Conservation (phyloP, 2,329 filamentous ascomycete species). For the Didymella keratinophila region DNA sequence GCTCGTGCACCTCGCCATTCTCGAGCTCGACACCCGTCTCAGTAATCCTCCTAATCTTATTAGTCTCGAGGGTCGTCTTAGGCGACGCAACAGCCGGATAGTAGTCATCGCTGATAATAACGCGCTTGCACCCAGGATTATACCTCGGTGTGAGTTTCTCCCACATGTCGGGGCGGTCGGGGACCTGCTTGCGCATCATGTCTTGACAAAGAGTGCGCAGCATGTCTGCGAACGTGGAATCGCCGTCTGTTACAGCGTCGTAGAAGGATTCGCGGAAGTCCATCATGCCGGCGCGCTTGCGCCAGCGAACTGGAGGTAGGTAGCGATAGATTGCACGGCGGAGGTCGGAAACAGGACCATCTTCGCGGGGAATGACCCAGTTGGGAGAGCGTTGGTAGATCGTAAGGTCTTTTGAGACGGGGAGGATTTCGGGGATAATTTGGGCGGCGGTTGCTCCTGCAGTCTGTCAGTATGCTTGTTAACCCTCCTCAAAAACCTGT, state of each 20-base stretch:
- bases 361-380: constrained; percentile 64
- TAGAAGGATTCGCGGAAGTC: constrained; percentile 61
- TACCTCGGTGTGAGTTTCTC: constrained; percentile 63
- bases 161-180: constrained; percentile 60
- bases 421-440: constrained; percentile 65
- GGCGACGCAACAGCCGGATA: constrained; percentile 58
- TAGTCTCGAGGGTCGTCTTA: constrained; percentile 62
- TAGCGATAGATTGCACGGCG: constrained; percentile 58
- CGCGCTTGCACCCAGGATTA: constrained; percentile 62
- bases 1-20: constrained; percentile 54
- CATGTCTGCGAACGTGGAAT: constrained; percentile 52
- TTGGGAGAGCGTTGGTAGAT: constrained; percentile 67
- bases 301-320: constrained; percentile 60
- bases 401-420: constrained; percentile 58
- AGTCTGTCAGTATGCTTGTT: constrained; percentile 6
- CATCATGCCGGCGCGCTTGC: constrained; percentile 62
- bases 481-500: not conserved
- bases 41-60: constrained; percentile 57
- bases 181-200: constrained; percentile 58
- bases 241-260: constrained; percentile 54
- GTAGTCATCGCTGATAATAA: constrained; percentile 65
- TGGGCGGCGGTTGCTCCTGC: constrained; percentile 64
- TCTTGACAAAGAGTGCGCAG: constrained; percentile 49
- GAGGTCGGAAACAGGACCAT: constrained; percentile 56
- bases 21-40: constrained; percentile 57